Evolutionary conservation across 1,284 basidiomycete genomes (phyloP), one percentile per base, ranked within the genome.

Genomic region (Pyrrhoderma noxium): DNA sequence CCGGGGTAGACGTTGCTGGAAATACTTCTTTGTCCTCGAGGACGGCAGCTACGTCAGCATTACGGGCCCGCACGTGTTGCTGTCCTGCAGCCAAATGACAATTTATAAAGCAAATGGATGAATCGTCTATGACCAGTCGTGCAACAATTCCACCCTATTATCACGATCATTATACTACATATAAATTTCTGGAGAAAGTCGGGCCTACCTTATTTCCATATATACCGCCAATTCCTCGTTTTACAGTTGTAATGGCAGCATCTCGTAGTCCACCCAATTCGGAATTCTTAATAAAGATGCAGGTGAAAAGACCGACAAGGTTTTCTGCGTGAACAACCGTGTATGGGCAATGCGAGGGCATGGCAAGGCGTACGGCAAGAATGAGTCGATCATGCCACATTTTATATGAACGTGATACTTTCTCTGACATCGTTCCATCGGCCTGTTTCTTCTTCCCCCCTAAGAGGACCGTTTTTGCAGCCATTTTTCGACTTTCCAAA

Each of bases 51-150:
- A 93, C 71, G 65, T 98, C 93, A 0, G 83, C 82, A 61, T 96
- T 97, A 4, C 95, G 76, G 56, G 87, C 77, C 8, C 87, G 77
- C 23, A 89, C 79, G 44, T 89, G 84, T 56, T 79, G 77, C 63
- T 96, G 93, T 1, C 95, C 94, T 2, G 95, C 94, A 3, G 94
- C 95, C 47, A 99, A 75, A 72, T 99, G 95, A 59, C 91, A 92
- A 67, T 99, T 99, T 70, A 97, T 81, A 62, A 97, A 88, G 64
- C 93, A 97, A 22, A 98, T 67, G 0, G 90, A 93, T 1, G 91
- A 87, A 68, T 98, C 92, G 58, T 93, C 90, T 35, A 98, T 72
- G 8, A 93, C 80, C 54, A 97, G 79, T n/a, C 95, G 80, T 1
- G 90, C 77, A 14, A 96, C 79, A 53, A 98, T 93, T 0, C 88